Percentiles rank a stretch among this genome's conserved stretches.
Evolutionary conservation across 768 basidiomycete genomes (phyloP).

Genomic region (Termitomyces heimii): DNA sequence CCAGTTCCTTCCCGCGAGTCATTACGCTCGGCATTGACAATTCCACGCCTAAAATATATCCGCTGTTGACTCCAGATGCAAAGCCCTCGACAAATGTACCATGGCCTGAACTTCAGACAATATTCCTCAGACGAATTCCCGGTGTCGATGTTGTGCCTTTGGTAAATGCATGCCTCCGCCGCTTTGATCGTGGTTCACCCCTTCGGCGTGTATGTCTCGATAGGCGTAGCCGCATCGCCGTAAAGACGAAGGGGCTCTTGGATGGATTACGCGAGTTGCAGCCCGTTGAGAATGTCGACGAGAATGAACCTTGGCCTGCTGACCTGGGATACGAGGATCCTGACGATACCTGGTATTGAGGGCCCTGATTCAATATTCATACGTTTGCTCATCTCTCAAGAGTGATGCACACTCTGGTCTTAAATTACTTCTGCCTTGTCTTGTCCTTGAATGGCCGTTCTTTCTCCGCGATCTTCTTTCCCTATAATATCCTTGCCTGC

Average conservation of each 20-base stretch:
- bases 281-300: conserved; percentile 21
- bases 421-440: background rate
- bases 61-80: conserved; percentile 18
- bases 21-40: conserved; percentile 28
- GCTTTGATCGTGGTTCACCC: conserved; percentile 15
- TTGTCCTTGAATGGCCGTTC: background rate
- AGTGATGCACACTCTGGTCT: background rate
- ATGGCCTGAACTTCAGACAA: conserved; percentile 30
- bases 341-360: conserved; percentile 19
- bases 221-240: conserved; percentile 27
- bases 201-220: conserved; percentile 26
- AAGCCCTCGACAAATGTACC: background rate
- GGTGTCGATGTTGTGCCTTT: conserved; percentile 24
- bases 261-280: conserved; percentile 23
- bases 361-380: background rate
- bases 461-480: background rate
- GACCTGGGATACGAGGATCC: conserved; percentile 33
- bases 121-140: conserved; percentile 28
- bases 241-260: conserved; percentile 24
- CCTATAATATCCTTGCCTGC: background rate
- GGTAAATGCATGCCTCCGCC: conserved; percentile 22
- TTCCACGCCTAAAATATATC: conserved; percentile 23
- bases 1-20: conserved; percentile 30
- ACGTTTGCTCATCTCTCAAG: background rate
- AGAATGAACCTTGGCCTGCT: conserved; percentile 28